Evolutionary conservation across 2,329 filamentous ascomycete genomes (phyloP).

Genomic region (Epichloe gansuensis): DNA sequence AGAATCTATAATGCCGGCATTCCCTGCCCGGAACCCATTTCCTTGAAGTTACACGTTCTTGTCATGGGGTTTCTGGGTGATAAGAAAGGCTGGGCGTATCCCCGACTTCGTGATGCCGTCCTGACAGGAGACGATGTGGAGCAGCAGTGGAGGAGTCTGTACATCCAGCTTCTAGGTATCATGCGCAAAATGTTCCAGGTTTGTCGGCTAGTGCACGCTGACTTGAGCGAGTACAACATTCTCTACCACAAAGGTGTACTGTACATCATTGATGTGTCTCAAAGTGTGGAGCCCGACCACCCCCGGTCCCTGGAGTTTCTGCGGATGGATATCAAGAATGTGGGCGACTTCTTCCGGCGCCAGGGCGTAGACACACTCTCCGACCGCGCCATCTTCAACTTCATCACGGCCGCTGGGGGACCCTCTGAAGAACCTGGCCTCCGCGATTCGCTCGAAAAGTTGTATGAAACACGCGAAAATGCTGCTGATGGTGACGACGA

Average conservation of each 20-base stretch:
- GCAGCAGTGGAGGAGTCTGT: conserved; percentile 62
- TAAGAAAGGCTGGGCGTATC: conserved; percentile 74
- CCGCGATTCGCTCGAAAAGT: conserved; percentile 46
- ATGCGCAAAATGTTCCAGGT: conserved; percentile 91
- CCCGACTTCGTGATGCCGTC: conserved; percentile 75
- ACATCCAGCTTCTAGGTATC: conserved; percentile 70
- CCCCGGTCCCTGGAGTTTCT: conserved; percentile 85
- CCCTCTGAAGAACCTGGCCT: conserved; percentile 49
- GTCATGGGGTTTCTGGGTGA: conserved; percentile 92
- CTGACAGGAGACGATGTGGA: conserved; percentile 56
- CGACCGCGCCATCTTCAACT: conserved; percentile 72
- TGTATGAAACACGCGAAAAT: conserved; percentile 46
- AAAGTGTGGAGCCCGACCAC: conserved; percentile 94
- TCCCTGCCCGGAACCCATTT: conserved; percentile 78
- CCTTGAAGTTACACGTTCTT: conserved; percentile 83
- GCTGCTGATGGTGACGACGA: conserved; percentile 35
- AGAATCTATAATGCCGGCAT: conserved; percentile 75
- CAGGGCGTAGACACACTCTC: conserved; percentile 71
- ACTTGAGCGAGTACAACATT: conserved; percentile 96
- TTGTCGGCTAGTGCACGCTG: conserved; percentile 85
- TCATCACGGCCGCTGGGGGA: conserved; percentile 55
- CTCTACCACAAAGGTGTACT: conserved; percentile 73
- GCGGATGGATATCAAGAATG: conserved; percentile 97
- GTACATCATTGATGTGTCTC: conserved; percentile 94
- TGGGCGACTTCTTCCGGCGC: conserved; percentile 80